Percentiles rank a stretch among this genome's conserved stretches.
These are phyloP conservation scores for Medicago ruthenica DNA, from an alignment of 306 rosid species.

Conservation along the genomic window DNA sequence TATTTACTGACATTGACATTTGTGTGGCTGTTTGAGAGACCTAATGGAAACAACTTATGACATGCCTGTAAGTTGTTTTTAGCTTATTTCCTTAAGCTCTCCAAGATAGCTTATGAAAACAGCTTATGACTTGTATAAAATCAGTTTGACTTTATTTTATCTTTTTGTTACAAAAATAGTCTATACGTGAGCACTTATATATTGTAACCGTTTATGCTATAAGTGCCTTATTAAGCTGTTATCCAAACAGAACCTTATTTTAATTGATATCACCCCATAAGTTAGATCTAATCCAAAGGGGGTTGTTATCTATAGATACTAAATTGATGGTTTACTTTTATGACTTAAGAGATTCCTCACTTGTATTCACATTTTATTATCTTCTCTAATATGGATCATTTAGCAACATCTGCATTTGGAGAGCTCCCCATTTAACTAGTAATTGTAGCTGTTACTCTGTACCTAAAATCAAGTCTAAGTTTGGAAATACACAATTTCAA, in stretches of 20 bases:
- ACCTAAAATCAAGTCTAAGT: background rate
- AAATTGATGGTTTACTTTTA: background rate
- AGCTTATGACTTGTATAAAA: background rate
- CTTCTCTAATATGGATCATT: background rate
- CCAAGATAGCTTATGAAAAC: background rate
- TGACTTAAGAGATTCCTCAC: conserved; percentile 3
- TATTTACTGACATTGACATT: background rate
- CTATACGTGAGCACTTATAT: background rate
- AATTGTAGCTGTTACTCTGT: background rate
- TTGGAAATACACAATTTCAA: background rate
- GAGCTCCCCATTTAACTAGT: conserved; percentile 1
- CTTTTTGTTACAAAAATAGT: background rate
- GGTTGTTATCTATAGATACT: background rate
- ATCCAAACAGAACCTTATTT: background rate
- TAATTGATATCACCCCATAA: background rate
- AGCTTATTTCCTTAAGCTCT: background rate
- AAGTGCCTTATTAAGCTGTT: background rate
- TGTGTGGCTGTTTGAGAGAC: background rate
- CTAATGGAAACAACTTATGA: background rate
- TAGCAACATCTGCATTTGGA: conserved; percentile 24
- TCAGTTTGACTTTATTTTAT: background rate
- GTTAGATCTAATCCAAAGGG: background rate
- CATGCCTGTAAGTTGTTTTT: background rate
- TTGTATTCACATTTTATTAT: conserved; percentile 4
- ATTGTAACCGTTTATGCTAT: background rate